Base-by-base conservation (phyloP, 73 alveolate species). In the Breviolum minutum region DNA sequence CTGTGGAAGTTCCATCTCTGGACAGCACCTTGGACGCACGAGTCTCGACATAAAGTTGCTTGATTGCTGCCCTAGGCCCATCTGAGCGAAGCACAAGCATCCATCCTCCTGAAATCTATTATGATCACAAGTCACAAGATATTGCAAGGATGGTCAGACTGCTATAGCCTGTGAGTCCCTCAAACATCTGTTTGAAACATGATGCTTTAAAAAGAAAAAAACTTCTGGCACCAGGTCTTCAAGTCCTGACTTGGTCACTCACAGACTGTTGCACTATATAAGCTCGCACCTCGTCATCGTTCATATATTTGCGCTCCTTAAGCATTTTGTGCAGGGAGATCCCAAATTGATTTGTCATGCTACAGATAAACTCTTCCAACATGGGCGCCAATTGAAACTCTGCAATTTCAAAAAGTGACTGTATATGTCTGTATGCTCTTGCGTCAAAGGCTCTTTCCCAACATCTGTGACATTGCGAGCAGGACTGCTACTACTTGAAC, bases 1-100 rank as follows among this genome's bases (percentile, higher is more conserved):
- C 94, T 86, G 94, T 2, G 94, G 94, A 24, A 86, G 79, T 8
- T 86, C 94, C 80, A 62, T 29, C 30, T 86, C 94, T 10, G 94
- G 94, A 86, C 94, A 86, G 30, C 94, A 86, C 79, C 94, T 86
- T 13, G 79, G 94, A 14, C 40, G 8, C 48, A 13, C 62, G 27
- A 40, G 80, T 10, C 7, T 17, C 0, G n/a, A 32, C 13, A 79
- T 12, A 26, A 24, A 1, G 88, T 26, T 80, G 13, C 1, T 2
- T 80, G 24, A 9, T 29, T 3, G 32, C 22, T 22, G 88, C 19
- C 2, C 29, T 8, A 13, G 29, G 54, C 29, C 8, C 13, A 29
- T 22, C 86, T 77, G 63, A 77, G 86, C 63, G 10, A n/a, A 12
- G 86, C 63, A 77, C 86, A 77, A 29, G n/a, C 27, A 20, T 20